Evolutionary conservation across 805 yeast genomes (phyloP).

Genomic region (Hermanozyma aechmeae): DNA sequence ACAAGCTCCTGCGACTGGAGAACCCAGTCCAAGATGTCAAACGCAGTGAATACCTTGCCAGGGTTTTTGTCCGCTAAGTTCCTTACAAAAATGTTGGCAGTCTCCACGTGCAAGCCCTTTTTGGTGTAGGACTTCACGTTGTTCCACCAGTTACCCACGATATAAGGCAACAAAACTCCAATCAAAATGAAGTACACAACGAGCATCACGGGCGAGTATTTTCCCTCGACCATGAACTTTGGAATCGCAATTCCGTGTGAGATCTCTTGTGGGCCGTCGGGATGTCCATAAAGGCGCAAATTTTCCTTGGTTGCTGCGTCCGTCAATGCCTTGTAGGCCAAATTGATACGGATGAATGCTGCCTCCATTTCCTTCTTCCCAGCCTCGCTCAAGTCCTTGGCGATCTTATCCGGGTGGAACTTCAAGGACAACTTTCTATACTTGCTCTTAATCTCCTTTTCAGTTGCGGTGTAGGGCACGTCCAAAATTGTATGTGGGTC

Average conservation of each 20-base stretch:
- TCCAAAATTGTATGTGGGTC: constrained; percentile 90
- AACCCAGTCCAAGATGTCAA: constrained; percentile 49
- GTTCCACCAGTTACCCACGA: constrained; percentile 89
- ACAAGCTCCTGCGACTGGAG: constrained; percentile 59
- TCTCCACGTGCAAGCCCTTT: constrained; percentile 69
- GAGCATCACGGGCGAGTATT: constrained; percentile 57
- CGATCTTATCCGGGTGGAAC: constrained; percentile 89
- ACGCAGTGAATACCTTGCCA: constrained; percentile 50
- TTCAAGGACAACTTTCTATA: constrained; percentile 82
- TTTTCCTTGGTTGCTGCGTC: constrained; percentile 81
- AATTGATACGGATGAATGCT: constrained; percentile 69
- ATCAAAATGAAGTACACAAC: constrained; percentile 58
- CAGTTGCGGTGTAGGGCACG: constrained; percentile 56
- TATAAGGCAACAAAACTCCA: constrained; percentile 68
- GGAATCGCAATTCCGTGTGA: constrained; percentile 95
- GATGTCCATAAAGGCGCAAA: constrained; percentile 84
- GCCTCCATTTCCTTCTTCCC: constrained; percentile 58
- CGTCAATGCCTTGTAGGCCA: constrained; percentile 92
- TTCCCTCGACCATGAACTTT: constrained; percentile 77
- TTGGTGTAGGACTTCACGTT: constrained; percentile 72
- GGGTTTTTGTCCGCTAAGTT: constrained; percentile 68
- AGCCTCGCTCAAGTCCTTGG: constrained; percentile 49
- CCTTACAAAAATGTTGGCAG: constrained; percentile 75
- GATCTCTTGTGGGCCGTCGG: constrained; percentile 92
- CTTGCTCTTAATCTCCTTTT: constrained; percentile 67